phyloP scores from a whole-genome alignment of 805 yeast species.

The Candida railenensis region DNA sequence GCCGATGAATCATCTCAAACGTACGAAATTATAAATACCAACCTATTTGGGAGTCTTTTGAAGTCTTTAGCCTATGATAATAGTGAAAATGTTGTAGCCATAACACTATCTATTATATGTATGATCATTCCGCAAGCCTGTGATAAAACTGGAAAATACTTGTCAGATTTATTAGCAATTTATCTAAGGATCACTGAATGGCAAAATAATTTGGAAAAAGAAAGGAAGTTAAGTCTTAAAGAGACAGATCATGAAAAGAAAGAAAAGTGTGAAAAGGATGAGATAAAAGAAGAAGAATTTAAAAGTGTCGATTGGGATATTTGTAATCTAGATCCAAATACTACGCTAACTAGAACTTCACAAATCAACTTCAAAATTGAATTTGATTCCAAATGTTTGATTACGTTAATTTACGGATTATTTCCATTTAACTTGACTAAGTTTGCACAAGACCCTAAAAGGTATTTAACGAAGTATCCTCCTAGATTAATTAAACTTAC shows the following conservation, averaged over 20 bases:
- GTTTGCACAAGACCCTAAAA: constrained; percentile 43
- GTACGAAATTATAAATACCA: constrained; percentile 29
- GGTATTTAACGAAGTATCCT: constrained; percentile 23
- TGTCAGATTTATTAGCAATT: constrained; percentile 44
- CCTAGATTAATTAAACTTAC: background rate
- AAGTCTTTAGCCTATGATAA: constrained; percentile 41
- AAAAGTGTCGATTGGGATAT: background rate
- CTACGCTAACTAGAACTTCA: background rate
- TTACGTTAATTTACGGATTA: constrained; percentile 54
- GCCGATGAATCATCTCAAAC: constrained; percentile 24
- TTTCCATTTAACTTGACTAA: constrained; percentile 50
- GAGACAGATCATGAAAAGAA: background rate
- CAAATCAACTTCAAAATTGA: constrained; percentile 16
- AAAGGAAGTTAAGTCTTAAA: background rate
- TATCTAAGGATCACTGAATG: constrained; percentile 36
- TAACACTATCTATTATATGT: constrained; percentile 28
- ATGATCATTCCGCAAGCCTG: constrained; percentile 46
- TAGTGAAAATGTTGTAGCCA: constrained; percentile 37
- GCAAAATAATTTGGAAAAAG: background rate
- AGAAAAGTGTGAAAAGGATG: background rate
- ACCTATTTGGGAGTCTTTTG: constrained; percentile 36
- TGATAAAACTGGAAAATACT: constrained; percentile 23
- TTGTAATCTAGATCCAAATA: background rate
- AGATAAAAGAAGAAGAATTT: background rate
- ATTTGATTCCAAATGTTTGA: constrained; percentile 33